phyloP scores from a whole-genome alignment of 2,329 filamentous ascomycete species.

The Colletotrichum sp. region DNA sequence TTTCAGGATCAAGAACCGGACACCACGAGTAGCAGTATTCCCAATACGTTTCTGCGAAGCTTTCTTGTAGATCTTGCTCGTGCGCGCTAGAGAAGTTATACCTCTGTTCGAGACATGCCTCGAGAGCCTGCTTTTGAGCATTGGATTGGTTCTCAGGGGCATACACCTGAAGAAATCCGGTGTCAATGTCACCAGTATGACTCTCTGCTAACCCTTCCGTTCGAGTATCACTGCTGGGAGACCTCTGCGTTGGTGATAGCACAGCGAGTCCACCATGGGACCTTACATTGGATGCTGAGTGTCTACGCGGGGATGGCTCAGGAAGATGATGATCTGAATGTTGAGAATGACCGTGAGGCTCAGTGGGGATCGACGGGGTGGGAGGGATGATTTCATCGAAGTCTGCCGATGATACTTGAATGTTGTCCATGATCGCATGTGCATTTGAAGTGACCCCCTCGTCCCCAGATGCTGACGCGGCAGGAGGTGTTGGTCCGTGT shows the following conservation, averaged over 20 bases:
- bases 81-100: conserved; percentile 21
- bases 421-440: neutral
- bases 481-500: neutral
- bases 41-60: conserved; percentile 45
- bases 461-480: neutral
- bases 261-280: neutral
- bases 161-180: conserved; percentile 37
- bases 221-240: conserved; percentile 1
- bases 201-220: conserved; percentile 25
- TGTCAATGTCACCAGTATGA: conserved; percentile 36
- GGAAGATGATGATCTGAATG: neutral
- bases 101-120: conserved; percentile 28
- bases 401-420: neutral
- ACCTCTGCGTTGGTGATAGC: conserved; percentile 4
- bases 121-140: conserved; percentile 32
- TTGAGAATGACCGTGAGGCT: neutral
- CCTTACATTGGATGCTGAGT: neutral
- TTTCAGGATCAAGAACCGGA: conserved; percentile 39
- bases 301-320: neutral
- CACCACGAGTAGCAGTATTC: conserved; percentile 48
- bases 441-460: neutral
- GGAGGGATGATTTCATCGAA: neutral
- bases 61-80: conserved; percentile 37
- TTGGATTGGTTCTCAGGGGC: conserved; percentile 35
- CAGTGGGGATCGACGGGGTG: neutral